Conservation (phyloP, 805 yeast species). For the Myxozyma neglecta region DNA sequence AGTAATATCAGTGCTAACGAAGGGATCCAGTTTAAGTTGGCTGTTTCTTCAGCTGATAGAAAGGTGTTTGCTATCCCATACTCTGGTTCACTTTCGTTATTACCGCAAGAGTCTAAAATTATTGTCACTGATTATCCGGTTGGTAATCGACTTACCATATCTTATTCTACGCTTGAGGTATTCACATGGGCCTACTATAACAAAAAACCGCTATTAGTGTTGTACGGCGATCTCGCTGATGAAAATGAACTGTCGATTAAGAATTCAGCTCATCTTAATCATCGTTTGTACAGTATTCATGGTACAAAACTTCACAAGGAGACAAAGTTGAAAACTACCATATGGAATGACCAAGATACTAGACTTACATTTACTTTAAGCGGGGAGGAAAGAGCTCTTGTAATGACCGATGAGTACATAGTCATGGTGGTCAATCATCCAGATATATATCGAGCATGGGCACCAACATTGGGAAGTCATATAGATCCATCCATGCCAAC, state of each 20-base stretch:
- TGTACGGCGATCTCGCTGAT: slow-evolving; percentile 24
- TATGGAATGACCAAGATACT: slow-evolving; percentile 2
- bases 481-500: slow-evolving; percentile 10
- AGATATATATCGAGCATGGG: slow-evolving; percentile 23
- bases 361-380: slow-evolving; percentile 4
- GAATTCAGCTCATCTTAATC: slow-evolving; percentile 1
- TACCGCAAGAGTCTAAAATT: slow-evolving; percentile 17
- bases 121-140: slow-evolving; percentile 19
- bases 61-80: slow-evolving; percentile 9
- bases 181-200: slow-evolving; percentile 21
- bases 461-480: slow-evolving; percentile 14
- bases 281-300: slow-evolving; percentile 8
- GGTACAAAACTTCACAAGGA: neutral
- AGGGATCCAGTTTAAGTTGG: slow-evolving; percentile 10
- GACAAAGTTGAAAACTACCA: neutral
- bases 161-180: slow-evolving; percentile 21
- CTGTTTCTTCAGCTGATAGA: neutral
- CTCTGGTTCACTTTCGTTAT: slow-evolving; percentile 8
- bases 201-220: slow-evolving; percentile 16
- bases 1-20: slow-evolving; percentile 1
- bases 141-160: slow-evolving; percentile 2
- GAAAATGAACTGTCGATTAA: slow-evolving; percentile 12
- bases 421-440: slow-evolving; percentile 18
- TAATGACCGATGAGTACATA: slow-evolving; percentile 6
- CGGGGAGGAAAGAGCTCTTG: slow-evolving; percentile 11